Conservation (phyloP, 805 yeast genomes). For the Starmerella vaccinii region DNA sequence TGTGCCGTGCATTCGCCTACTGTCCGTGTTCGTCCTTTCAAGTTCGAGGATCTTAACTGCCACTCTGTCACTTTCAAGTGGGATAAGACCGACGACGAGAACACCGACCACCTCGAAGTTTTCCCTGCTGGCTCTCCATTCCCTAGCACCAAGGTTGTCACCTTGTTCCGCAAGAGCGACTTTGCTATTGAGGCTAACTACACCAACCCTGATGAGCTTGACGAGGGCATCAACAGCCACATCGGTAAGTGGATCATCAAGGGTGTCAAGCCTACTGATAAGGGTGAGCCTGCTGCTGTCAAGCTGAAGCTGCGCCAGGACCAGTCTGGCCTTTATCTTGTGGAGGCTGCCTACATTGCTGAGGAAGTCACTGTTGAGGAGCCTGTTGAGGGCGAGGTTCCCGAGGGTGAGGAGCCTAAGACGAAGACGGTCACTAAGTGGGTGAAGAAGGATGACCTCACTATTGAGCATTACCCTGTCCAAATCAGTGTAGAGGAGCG, state of each 20-base stretch:
- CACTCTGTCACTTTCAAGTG: conserved; percentile 89
- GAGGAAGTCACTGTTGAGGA: conserved; percentile 87
- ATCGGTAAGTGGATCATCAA: conserved; percentile 78
- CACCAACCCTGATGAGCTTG: conserved; percentile 64
- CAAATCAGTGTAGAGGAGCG: conserved; percentile 53
- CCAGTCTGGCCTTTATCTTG: conserved; percentile 88
- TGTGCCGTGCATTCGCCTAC: conserved; percentile 99
- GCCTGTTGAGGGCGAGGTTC: conserved; percentile 58
- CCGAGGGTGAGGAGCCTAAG: conserved; percentile 55
- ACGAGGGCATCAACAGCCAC: conserved; percentile 50
- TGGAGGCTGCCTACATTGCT: conserved; percentile 90
- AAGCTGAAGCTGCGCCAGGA: conserved; percentile 94
- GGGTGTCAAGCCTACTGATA: conserved; percentile 68
- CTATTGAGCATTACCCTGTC: conserved; percentile 45
- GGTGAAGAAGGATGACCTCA: conserved; percentile 78
- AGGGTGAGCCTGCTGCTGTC: conserved; percentile 58
- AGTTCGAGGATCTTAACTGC: conserved; percentile 89
- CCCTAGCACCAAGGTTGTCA: conserved; percentile 94
- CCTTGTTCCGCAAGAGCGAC: conserved; percentile 83
- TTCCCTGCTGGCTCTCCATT: conserved; percentile 86
- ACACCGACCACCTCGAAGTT: conserved; percentile 81
- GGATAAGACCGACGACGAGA: conserved; percentile 89
- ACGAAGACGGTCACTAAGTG: conserved; percentile 84
- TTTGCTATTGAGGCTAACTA: conserved; percentile 78
- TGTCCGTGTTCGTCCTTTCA: conserved; percentile 95